These are phyloP conservation scores for Xylariaceae sp. DNA, from an alignment of 2,329 filamentous ascomycete genomes.

Conservation along the genomic window DNA sequence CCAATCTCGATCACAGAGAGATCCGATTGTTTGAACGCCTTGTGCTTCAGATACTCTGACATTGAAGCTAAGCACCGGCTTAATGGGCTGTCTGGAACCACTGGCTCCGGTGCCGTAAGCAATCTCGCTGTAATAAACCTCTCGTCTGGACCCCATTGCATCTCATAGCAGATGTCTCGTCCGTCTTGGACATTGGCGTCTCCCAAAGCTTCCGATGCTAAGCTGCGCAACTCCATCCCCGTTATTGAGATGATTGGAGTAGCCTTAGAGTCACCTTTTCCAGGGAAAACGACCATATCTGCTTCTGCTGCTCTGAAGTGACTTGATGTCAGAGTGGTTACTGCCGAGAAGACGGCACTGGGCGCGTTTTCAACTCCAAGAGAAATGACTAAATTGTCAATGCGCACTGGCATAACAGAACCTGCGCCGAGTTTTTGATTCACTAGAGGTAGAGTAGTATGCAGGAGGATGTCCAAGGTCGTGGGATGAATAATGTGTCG, in stretches of 20 bases:
- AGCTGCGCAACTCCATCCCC: slow-evolving; percentile 20
- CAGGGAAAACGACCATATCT: no score
- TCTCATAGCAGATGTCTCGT: slow-evolving; percentile 15
- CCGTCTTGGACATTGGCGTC: no score
- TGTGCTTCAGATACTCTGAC: no score
- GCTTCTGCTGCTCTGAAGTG: slow-evolving; percentile 17
- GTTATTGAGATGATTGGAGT: slow-evolving; percentile 5
- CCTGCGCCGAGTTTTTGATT: slow-evolving; percentile 9
- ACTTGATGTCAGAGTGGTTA: slow-evolving; percentile 14
- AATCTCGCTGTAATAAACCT: no score
- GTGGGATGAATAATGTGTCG: slow-evolving; percentile 25
- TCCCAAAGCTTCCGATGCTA: background rate
- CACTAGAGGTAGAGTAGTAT: slow-evolving; percentile 19
- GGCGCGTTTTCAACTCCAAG: background rate
- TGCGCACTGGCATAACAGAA: slow-evolving; percentile 27
- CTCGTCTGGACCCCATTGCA: slow-evolving; percentile 19
- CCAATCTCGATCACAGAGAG: slow-evolving; percentile 7
- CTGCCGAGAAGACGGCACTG: background rate
- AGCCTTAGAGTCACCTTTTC: background rate
- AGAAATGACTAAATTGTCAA: slow-evolving; percentile 19
- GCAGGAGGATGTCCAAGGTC: slow-evolving; percentile 24
- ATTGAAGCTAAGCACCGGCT: slow-evolving; percentile 17
- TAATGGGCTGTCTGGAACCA: no score
- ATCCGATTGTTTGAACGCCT: no score
- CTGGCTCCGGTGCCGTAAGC: no score